phyloP scores from a whole-genome alignment of 306 rosid genomes.

The Cucumis hystrix region DNA sequence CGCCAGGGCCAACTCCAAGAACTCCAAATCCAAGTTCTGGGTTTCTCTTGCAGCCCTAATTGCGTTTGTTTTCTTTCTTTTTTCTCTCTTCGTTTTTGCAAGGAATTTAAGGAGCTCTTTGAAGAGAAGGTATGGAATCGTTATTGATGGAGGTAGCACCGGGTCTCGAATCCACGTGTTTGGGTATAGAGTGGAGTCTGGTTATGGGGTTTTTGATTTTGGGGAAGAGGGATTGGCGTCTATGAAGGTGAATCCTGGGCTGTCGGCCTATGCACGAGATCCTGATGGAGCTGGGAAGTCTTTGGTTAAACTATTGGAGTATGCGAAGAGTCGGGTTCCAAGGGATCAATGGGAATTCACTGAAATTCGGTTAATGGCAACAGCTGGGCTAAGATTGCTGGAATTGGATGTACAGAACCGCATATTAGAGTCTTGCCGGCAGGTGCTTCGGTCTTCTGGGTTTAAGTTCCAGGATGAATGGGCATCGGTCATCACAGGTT shows the following conservation, averaged over 20 bases:
- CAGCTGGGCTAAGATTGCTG: conserved; percentile 78
- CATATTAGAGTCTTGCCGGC: conserved; percentile 58
- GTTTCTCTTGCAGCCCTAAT: conserved; percentile 14
- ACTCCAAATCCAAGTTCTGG: conserved; percentile 12
- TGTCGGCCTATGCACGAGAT: conserved; percentile 49
- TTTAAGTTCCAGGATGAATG: conserved; percentile 65
- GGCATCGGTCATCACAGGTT: conserved; percentile 88
- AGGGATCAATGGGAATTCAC: conserved; percentile 51
- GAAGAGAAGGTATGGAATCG: conserved; percentile 34
- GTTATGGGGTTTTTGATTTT: conserved; percentile 29
- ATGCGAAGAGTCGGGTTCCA: conserved; percentile 52
- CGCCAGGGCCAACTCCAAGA: conserved; percentile 31
- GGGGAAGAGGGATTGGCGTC: conserved; percentile 39
- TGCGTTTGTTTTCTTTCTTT: conserved; percentile 21
- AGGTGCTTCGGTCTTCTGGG: conserved; percentile 38
- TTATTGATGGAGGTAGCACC: conserved; percentile 86
- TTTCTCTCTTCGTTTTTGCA: conserved; percentile 11
- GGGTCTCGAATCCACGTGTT: conserved; percentile 80
- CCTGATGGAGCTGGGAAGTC: conserved; percentile 51
- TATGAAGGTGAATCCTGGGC: conserved; percentile 67
- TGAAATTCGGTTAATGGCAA: conserved; percentile 85
- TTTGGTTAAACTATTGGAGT: conserved; percentile 47
- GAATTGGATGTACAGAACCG: conserved; percentile 30
- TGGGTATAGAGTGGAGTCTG: conserved; percentile 16
- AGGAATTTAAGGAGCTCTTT: not conserved